These are phyloP conservation scores for Metschnikowia baotianmanensis DNA, from an alignment of 805 yeast genomes.

Conservation along the genomic window DNA sequence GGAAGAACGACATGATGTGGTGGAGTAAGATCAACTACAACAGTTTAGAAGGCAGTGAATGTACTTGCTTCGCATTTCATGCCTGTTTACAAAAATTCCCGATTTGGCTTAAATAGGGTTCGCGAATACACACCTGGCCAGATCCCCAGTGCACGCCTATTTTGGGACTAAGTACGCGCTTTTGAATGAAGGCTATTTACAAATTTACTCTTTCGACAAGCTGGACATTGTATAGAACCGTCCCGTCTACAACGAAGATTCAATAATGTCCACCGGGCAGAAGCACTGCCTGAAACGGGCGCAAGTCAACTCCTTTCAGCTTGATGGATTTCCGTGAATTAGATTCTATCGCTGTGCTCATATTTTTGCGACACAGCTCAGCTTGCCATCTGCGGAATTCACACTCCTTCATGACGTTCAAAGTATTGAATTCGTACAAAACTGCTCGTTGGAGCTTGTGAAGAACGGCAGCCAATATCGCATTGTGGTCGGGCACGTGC, in stretches of 20 bases:
- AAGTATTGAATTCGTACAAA: constrained; percentile 21
- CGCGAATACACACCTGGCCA: constrained; percentile 1
- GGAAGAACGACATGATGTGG: constrained; percentile 37
- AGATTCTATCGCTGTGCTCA: neutral
- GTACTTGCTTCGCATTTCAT: constrained; percentile 5
- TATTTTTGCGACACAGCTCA: constrained; percentile 6
- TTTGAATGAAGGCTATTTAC: neutral
- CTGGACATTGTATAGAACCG: neutral
- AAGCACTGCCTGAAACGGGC: constrained; percentile 6
- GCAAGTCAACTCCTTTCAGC: constrained; percentile 8
- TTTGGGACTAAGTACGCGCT: neutral
- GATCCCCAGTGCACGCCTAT: neutral
- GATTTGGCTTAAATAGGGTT: constrained; percentile 10
- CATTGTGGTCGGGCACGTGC: constrained; percentile 6
- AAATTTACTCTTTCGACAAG: too few relatives aligned
- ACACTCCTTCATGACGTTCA: constrained; percentile 22
- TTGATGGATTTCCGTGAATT: constrained; percentile 5
- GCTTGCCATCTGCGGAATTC: constrained; percentile 9
- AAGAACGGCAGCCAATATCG: constrained; percentile 11
- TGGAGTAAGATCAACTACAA: neutral
- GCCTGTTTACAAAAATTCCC: constrained; percentile 18
- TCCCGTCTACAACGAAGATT: neutral
- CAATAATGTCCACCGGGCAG: constrained; percentile 1
- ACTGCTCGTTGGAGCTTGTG: constrained; percentile 17
- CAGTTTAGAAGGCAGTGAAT: neutral